Base-by-base conservation (phyloP, 495 filamentous ascomycete genomes). In the Wilcoxina mikolae region DNA sequence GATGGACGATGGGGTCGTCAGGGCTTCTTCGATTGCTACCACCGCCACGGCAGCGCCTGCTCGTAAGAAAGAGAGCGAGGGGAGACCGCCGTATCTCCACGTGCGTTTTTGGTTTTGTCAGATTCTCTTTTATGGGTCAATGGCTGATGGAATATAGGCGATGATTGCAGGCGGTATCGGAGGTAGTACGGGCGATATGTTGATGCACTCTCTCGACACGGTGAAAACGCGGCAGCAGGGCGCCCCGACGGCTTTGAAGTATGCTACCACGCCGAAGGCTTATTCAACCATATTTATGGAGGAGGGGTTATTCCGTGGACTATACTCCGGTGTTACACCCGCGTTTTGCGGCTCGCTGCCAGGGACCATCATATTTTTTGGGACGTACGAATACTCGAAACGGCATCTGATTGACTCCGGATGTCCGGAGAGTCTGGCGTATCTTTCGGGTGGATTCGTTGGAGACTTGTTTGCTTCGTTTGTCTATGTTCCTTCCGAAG, bases 221-320 rank as follows among this genome's bases (percentile, higher is more conserved):
- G 91, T 98, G 52, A 98, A 98, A 70, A 98, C 91, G n/a, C 78
- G 91, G 50, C 91, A 96, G 69, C 91, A 98, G 71, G 91, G 91
- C 61, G 93, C 95, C 64, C 87, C 88, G 27, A 76, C 91, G 46
- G 91, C 90, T 17, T 84, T 90, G 1, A 90, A 84, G 69, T 96
- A 96, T 69, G 80, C 84, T 0, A 87, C 87, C 20, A 81, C 95
- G 69, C 81, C 83, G 22, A 80, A 82, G 22, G 88, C 90, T 3
- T 98, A 96, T 71, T 74, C 81, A 61, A 95, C 83, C 0, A 98
- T 98, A 57, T 84, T 84, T 64, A 78, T 89, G 31, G 87, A 96
- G 67, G 91, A 98, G 70, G 91, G 91, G 9, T 70, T 96, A 29
- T 69, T 79, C 22, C 78, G 86, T 54, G 91, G 91, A 10, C 73